Percentiles rank a stretch among this genome's conserved stretches.
phyloP scores from a whole-genome alignment of 2,329 filamentous ascomycete genomes.

The Xylariaceae sp. region DNA sequence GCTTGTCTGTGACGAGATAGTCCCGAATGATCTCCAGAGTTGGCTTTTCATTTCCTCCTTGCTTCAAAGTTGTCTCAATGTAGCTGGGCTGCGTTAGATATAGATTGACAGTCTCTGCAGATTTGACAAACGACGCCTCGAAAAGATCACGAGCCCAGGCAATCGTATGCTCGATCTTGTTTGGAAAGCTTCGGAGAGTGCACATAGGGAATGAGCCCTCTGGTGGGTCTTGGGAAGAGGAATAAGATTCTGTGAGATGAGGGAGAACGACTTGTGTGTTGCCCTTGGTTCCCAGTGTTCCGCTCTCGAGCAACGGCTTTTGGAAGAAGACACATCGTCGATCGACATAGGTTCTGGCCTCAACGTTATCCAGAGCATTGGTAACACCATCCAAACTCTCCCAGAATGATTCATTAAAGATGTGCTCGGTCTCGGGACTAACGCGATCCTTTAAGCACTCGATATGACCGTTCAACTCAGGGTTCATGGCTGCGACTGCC shows the following conservation, averaged over 20 bases:
- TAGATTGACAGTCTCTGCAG: conserved; percentile 88
- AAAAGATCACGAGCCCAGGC: conserved; percentile 97
- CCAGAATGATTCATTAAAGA: conserved; percentile 96
- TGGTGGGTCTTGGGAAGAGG: conserved; percentile 91
- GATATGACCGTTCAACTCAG: conserved; percentile 83
- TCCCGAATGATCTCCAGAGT: conserved; percentile 87
- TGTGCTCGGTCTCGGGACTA: conserved; percentile 83
- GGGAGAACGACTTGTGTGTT: conserved; percentile 97
- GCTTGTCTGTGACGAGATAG: conserved; percentile 87
- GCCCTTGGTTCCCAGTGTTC: conserved; percentile 97
- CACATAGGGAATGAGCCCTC: conserved; percentile 99
- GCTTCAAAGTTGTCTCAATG: conserved; percentile 79
- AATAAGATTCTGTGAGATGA: conserved; percentile 91
- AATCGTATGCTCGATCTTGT: conserved; percentile 97
- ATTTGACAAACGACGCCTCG: conserved; percentile 88
- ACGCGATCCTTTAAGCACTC: conserved; percentile 83
- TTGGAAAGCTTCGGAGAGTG: conserved; percentile 93
- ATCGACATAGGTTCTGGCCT: conserved; percentile 94
- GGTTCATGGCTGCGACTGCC: conserved; percentile 94
- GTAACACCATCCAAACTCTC: conserved; percentile 81
- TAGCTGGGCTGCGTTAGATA: conserved; percentile 92
- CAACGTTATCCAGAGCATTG: conserved; percentile 95
- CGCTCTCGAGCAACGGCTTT: conserved; percentile 93
- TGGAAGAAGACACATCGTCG: conserved; percentile 96
- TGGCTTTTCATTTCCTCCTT: conserved; percentile 91